Conservation (phyloP, 2,329 filamentous ascomycete genomes). For the Aureobasidium melanogenum region DNA sequence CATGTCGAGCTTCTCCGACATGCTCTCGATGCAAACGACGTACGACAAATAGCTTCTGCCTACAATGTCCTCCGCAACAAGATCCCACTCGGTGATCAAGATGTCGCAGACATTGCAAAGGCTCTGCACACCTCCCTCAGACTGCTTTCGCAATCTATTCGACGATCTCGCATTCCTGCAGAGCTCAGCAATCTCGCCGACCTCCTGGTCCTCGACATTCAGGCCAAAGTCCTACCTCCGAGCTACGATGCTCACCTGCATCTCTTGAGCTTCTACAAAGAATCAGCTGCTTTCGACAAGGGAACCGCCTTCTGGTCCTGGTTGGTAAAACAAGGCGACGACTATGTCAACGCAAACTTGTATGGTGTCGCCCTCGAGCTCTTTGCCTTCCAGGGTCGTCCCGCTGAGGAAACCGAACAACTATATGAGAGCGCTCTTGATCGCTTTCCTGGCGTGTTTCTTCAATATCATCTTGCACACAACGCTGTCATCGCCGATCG, state of each 20-base stretch:
- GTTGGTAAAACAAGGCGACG: constrained; percentile 35
- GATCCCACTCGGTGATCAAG: constrained; percentile 14
- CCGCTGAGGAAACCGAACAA: constrained; percentile 34
- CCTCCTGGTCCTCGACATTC: constrained; percentile 33
- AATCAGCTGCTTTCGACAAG: constrained; percentile 31
- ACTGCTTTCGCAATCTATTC: background rate
- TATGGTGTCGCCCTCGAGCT: constrained; percentile 44
- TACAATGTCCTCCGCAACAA: constrained; percentile 13
- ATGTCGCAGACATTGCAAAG: constrained; percentile 26
- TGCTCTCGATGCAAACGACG: constrained; percentile 16
- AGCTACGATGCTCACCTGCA: constrained; percentile 35
- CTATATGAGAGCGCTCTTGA: constrained; percentile 38
- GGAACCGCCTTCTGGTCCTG: constrained; percentile 40
- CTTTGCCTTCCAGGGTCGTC: constrained; percentile 32
- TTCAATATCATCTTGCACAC: constrained; percentile 38
- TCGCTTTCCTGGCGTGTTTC: constrained; percentile 39
- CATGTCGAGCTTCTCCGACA: constrained; percentile 14
- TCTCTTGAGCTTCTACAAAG: constrained; percentile 39
- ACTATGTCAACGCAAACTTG: constrained; percentile 30
- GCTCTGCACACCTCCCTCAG: constrained; percentile 30
- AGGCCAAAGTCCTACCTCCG: constrained; percentile 26
- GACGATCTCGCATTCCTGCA: background rate
- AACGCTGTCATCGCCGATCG: constrained; percentile 39
- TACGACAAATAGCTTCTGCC: constrained; percentile 15
- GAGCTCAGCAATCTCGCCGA: constrained; percentile 24